A percentile compares a stretch with the other conserved stretches of the same genome.
Conservation (phyloP, 2,329 filamentous ascomycete species). For the Penicillium sp. region DNA sequence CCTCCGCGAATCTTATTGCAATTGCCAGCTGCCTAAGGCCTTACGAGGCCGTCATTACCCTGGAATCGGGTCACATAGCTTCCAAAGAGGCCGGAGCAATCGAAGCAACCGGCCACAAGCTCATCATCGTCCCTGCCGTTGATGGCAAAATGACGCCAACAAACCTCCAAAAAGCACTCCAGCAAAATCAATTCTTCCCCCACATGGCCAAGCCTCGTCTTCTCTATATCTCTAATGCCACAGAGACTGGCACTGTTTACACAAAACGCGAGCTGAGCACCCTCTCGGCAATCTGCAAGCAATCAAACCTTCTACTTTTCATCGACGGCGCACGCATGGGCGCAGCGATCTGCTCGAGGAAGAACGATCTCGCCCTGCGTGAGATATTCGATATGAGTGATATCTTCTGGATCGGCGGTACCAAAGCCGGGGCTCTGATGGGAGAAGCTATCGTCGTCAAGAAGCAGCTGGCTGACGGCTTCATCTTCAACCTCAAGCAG, state of each 20-base stretch:
- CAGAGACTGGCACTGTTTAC: slow-evolving; percentile 51
- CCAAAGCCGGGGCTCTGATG: slow-evolving; percentile 51
- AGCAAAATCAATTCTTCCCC: slow-evolving; percentile 51
- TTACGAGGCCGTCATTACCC: slow-evolving; percentile 52
- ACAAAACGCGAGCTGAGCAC: slow-evolving; percentile 42
- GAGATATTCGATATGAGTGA: slow-evolving; percentile 50
- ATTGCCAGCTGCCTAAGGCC: slow-evolving; percentile 51
- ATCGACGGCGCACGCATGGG: slow-evolving; percentile 50
- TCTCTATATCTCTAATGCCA: slow-evolving; percentile 54
- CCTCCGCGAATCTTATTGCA: slow-evolving; percentile 52
- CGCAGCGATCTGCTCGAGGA: slow-evolving; percentile 42
- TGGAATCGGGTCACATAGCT: slow-evolving; percentile 50
- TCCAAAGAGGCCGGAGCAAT: slow-evolving; percentile 51
- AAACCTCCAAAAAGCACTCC: slow-evolving; percentile 43
- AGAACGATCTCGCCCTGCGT: slow-evolving; percentile 44
- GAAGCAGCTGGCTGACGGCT: slow-evolving; percentile 45
- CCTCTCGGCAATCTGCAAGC: slow-evolving; percentile 45
- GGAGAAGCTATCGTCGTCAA: slow-evolving; percentile 53
- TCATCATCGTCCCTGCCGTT: slow-evolving; percentile 47
- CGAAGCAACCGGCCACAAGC: slow-evolving; percentile 52
- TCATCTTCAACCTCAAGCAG: slow-evolving; percentile 52
- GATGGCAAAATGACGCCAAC: slow-evolving; percentile 49
- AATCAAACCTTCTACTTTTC: slow-evolving; percentile 43
- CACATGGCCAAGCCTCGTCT: slow-evolving; percentile 52
- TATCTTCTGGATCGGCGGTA: slow-evolving; percentile 55